Conservation (phyloP, 129 eudicot genomes). For the Logfia minima region DNA sequence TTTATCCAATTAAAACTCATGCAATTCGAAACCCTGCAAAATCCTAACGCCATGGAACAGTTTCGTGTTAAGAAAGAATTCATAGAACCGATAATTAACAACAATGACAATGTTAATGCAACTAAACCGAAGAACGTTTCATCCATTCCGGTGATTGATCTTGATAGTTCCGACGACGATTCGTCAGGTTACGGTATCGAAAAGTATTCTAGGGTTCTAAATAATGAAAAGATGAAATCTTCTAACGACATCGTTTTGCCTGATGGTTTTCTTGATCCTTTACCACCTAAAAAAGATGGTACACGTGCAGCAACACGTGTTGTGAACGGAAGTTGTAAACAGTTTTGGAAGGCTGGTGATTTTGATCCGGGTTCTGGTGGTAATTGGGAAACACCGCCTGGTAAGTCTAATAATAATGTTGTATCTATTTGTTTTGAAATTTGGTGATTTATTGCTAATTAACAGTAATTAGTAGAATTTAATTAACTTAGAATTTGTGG, state of each 20-base stretch:
- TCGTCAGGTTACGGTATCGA: conserved; percentile 23
- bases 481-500: background rate
- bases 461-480: background rate
- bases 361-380: conserved; percentile 44
- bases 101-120: background rate
- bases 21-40: background rate
- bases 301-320: conserved; percentile 8
- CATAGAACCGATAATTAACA: background rate
- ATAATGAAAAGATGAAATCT: conserved; percentile 36
- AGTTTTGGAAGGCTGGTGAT: conserved; percentile 90
- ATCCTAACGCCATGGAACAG: background rate
- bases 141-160: conserved; percentile 34
- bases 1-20: background rate
- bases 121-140: background rate
- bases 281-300: conserved; percentile 38
- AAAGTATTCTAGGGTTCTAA: background rate
- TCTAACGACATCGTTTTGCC: conserved; percentile 41
- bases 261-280: conserved; percentile 66
- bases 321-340: conserved; percentile 32
- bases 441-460: background rate
- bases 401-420: conserved; percentile 20
- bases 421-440: background rate
- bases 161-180: conserved; percentile 40
- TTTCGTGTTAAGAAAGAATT: background rate
- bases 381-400: conserved; percentile 48